Base-by-base conservation (phyloP, 805 yeast species). In the Candida nitratophila region DNA sequence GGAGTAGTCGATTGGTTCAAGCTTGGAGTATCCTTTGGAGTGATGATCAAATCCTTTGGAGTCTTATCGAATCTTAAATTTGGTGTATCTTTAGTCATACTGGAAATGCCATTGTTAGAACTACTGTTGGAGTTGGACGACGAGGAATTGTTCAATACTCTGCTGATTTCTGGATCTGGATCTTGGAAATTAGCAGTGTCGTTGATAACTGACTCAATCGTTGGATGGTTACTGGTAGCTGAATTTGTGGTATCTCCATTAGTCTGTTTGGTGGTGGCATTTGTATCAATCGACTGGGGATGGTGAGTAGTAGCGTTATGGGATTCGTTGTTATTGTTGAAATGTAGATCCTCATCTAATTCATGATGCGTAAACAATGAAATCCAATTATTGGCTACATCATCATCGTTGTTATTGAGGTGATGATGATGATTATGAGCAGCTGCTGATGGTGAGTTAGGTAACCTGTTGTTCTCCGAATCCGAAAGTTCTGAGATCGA, bases 351-450 rank as follows among this genome's bases (percentile, higher is more conserved):
- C 26, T 56, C 55, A 9, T 50, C 57, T 22, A 45, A 53, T 33
- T 58, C 57, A 29, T 53, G 48, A 35, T 58, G 58, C 17, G 57
- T 53, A 41, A 63, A 63, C 32, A 63, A 50, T 40, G 50, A 51
- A 44, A 56, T 55, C 66, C 67, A 63, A 29, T 56, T 56, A 33
- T 48, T 52, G 31, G 44, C 41, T 14, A 40, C 38, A 19, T 40
- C 31, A 14, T 37, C 41, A 29, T 9, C 32, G 30, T 49, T 20
- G 54, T 54, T 9, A 24, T 10, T 24, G 6, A 24, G 10, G 10
- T 24, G 27, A 24, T 24, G 27, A 24, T 24, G 27, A 55, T 48
- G 20, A 8, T 48, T 45, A 37, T 55, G 36, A 20, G 43, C 15
- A n/a, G 38, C 30, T 20, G 27, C 27, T 26, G 19, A 7, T n/a